Evolutionary conservation across 164 flowering plant species (phyloP).

Genomic region (Euptelea pleiosperma): DNA sequence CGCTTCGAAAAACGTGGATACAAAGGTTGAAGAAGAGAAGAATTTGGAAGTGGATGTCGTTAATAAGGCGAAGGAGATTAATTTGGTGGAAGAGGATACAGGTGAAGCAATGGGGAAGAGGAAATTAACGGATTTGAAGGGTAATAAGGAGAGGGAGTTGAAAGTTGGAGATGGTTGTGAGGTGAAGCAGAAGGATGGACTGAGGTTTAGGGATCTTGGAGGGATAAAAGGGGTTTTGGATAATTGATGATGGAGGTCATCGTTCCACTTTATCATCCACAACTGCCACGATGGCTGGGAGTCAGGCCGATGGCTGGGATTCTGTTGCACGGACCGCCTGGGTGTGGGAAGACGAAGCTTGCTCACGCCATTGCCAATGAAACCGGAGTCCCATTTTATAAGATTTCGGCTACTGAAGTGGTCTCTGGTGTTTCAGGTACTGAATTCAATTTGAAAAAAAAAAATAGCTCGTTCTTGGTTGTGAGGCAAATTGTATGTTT

Average conservation of each 20-base stretch:
- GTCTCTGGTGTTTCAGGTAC: conserved; percentile 94
- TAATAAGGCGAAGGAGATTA: conserved; percentile 28
- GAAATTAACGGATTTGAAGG: conserved; percentile 11
- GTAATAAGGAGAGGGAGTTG: conserved; percentile 5
- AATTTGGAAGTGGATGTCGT: conserved; percentile 56
- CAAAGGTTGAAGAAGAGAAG: conserved; percentile 27
- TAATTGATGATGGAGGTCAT: conserved; percentile 69
- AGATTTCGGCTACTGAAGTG: conserved; percentile 85
- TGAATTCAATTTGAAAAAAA: background rate
- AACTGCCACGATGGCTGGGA: conserved; percentile 58
- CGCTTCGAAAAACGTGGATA: conserved; percentile 4
- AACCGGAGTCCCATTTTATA: conserved; percentile 76
- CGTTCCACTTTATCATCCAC: conserved; percentile 66
- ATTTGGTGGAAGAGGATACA: conserved; percentile 9
- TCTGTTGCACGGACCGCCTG: conserved; percentile 89
- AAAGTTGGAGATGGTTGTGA: conserved; percentile 14
- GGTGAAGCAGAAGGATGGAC: conserved; percentile 42
- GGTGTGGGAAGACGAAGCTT: conserved; percentile 95
- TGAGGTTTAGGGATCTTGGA: conserved; percentile 77
- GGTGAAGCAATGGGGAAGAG: conserved; percentile 7
- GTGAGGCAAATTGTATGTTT: background rate
- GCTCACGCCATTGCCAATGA: conserved; percentile 98
- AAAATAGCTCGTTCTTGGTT: background rate
- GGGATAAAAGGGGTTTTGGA: conserved; percentile 67
- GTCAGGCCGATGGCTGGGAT: conserved; percentile 75